Evolutionary conservation across 805 yeast genomes (phyloP).

Genomic region (Myxozyma vanderwaltii): DNA sequence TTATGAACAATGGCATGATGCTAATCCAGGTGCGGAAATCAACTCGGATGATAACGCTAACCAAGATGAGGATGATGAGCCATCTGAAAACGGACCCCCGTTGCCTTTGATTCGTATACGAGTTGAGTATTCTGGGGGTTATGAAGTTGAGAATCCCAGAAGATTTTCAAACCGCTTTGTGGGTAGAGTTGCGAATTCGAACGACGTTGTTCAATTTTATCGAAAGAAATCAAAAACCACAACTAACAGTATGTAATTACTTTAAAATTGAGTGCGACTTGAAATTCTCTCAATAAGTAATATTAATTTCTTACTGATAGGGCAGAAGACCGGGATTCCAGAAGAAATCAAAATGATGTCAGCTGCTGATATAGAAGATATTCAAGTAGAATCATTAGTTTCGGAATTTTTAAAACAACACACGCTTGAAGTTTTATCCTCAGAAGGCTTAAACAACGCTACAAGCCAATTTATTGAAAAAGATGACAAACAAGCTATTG

Average conservation of each 20-base stretch:
- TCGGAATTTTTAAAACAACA: conserved; percentile 63
- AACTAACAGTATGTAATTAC: conserved; percentile 10
- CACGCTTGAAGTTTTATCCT: conserved; percentile 69
- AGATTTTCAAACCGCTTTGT: conserved; percentile 88
- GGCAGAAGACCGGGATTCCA: conserved; percentile 12
- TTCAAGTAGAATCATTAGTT: conserved; percentile 64
- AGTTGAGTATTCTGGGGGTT: conserved; percentile 86
- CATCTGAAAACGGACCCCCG: conserved; percentile 51
- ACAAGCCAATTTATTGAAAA: conserved; percentile 73
- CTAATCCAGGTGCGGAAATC: too few relatives aligned
- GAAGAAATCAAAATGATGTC: conserved; percentile 30
- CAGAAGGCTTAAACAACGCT: conserved; percentile 71
- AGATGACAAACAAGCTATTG: conserved; percentile 75
- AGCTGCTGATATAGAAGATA: conserved; percentile 44
- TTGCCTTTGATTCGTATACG: conserved; percentile 79
- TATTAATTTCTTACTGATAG: background rate
- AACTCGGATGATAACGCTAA: conserved; percentile 41
- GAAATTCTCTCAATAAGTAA: background rate
- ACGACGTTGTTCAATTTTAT: conserved; percentile 76
- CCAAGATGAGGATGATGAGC: conserved; percentile 35
- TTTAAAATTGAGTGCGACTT: conserved; percentile 3
- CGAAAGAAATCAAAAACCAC: conserved; percentile 48
- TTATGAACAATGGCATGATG: conserved; percentile 49
- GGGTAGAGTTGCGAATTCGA: conserved; percentile 87
- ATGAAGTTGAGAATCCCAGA: conserved; percentile 86